Conservation (phyloP, 106 monocot species). For the Xerophyta viscosa region DNA sequence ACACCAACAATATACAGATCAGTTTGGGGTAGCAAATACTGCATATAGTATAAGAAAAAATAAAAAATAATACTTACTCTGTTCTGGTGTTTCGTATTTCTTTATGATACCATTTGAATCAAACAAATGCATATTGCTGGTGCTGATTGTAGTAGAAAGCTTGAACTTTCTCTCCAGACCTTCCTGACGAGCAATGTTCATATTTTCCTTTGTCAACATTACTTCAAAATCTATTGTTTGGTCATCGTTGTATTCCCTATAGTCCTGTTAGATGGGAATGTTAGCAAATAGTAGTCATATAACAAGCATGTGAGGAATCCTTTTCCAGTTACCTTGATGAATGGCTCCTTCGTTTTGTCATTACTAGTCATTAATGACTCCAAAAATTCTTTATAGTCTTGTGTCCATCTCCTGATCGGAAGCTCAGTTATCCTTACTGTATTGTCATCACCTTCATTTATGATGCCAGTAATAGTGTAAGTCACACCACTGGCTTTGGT, state of each 20-base stretch:
- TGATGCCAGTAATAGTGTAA: conserved; percentile 72
- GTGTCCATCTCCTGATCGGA: conserved; percentile 86
- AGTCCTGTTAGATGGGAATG: conserved; percentile 38
- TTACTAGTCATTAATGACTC: conserved; percentile 46
- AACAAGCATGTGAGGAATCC: too few species aligned
- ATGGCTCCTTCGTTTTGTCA: conserved; percentile 83
- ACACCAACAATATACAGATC: too few species aligned
- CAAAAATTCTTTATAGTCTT: conserved; percentile 82
- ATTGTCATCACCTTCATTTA: conserved; percentile 53
- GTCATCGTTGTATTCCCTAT: conserved; percentile 69
- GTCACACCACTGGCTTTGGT: conserved; percentile 72
- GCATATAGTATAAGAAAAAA: background rate
- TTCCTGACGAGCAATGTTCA: conserved; percentile 61
- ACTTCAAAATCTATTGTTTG: conserved; percentile 66
- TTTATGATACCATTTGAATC: conserved; percentile 72
- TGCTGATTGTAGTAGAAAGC: conserved; percentile 64
- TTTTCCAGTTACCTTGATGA: conserved; percentile 49
- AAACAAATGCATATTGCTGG: conserved; percentile 97
- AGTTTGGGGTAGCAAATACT: too few species aligned
- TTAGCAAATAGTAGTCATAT: too few species aligned
- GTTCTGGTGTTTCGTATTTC: conserved; percentile 84
- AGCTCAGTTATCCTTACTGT: conserved; percentile 79
- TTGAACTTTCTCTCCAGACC: conserved; percentile 89
- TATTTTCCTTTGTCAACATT: conserved; percentile 61
- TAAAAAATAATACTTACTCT: conserved; percentile 39